These are phyloP conservation scores for Onygena corvina DNA, from an alignment of 2,329 filamentous ascomycete genomes.

Conservation along the genomic window DNA sequence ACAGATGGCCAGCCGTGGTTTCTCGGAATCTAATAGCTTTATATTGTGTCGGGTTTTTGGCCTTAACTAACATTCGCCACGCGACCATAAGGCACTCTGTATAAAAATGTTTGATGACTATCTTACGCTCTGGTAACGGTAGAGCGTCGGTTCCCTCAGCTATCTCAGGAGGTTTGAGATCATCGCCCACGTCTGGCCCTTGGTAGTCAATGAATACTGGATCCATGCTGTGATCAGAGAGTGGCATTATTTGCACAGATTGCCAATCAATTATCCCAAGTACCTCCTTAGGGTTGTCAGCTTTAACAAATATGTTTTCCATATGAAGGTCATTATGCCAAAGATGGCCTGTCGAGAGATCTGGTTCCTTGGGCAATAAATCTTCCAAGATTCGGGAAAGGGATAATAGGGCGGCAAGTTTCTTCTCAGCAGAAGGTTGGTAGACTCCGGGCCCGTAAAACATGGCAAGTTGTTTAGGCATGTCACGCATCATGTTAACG, in stretches of 20 bases:
- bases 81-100: constrained; percentile 4
- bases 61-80: constrained; percentile 12
- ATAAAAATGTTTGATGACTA: neutral
- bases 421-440: constrained; percentile 19
- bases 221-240: constrained; percentile 22
- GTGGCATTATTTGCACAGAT: constrained; percentile 22
- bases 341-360: constrained; percentile 16
- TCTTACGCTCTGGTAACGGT: no score
- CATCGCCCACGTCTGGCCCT: constrained; percentile 12
- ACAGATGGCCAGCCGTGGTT: constrained; percentile 18
- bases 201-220: constrained; percentile 22
- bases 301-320: constrained; percentile 26
- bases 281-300: constrained; percentile 19
- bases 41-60: constrained; percentile 11
- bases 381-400: constrained; percentile 19
- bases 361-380: constrained; percentile 19
- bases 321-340: constrained; percentile 22
- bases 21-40: constrained; percentile 11
- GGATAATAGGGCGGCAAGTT: constrained; percentile 19
- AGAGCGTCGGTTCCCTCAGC: no score
- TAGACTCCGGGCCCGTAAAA: constrained; percentile 24
- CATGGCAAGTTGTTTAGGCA: constrained; percentile 19
- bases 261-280: constrained; percentile 26
- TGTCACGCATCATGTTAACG: constrained; percentile 17
- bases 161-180: constrained; percentile 12